Evolutionary conservation across 2,329 filamentous ascomycete genomes (phyloP).

Genomic region (Camillea tinctor): DNA sequence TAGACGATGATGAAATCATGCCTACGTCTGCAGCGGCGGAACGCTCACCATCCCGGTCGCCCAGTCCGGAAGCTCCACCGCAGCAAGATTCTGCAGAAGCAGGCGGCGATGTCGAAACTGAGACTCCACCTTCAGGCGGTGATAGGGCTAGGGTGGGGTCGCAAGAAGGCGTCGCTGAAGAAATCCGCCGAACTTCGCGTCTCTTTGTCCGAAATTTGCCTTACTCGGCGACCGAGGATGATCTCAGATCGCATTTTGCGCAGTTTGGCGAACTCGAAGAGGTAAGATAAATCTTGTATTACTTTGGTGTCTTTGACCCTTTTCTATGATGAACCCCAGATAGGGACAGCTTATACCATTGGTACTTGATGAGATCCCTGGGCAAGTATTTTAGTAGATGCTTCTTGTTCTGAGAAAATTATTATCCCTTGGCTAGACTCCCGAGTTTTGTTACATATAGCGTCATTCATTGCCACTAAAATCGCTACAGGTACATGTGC

Average conservation of each 20-base stretch:
- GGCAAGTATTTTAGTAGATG: conserved; percentile 99
- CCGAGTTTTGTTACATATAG: conserved; percentile 19
- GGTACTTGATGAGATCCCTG: conserved; percentile 87
- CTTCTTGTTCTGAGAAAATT: conserved; percentile 87
- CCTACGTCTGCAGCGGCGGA: conserved; percentile 21
- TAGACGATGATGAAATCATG: conserved; percentile 66
- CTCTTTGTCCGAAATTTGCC: conserved; percentile 88
- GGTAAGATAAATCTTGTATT: conserved; percentile 59
- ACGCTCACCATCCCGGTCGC: background rate
- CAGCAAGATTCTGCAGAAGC: conserved; percentile 12
- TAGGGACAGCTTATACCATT: conserved; percentile 99
- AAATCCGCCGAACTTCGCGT: conserved; percentile 70
- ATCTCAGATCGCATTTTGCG: conserved; percentile 70
- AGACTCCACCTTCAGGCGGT: conserved; percentile 10
- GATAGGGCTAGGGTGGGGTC: conserved; percentile 30
- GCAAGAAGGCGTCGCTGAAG: conserved; percentile 49
- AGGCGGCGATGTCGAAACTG: conserved; percentile 18
- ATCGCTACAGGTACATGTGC: conserved; percentile 74
- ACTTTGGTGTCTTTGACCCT: conserved; percentile 20
- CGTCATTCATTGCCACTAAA: conserved; percentile 40
- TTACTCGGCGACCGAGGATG: conserved; percentile 74
- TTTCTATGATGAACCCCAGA: conserved; percentile 93
- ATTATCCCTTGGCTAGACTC: conserved; percentile 36
- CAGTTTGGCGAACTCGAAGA: conserved; percentile 78
- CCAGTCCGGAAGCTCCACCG: background rate